These are phyloP conservation scores for Coprinopsis cinerea DNA, from an alignment of 768 basidiomycete species.

Conservation along the genomic window DNA sequence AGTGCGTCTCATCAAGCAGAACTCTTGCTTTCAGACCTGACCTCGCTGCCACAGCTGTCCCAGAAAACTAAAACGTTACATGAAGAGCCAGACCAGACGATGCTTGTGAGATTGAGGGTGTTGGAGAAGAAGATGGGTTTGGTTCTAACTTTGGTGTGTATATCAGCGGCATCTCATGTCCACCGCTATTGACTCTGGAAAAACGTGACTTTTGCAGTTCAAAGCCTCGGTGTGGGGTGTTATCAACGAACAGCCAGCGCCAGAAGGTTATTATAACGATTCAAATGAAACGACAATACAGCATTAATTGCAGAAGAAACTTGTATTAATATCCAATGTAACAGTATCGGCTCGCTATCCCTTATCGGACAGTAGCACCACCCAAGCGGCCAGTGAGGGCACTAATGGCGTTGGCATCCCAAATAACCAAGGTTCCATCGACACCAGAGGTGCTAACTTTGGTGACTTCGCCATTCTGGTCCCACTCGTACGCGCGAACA, in stretches of 20 bases:
- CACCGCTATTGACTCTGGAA: background rate
- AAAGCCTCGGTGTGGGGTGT: slow-evolving; percentile 96
- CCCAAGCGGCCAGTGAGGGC: slow-evolving; percentile 47
- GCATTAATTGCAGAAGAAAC: slow-evolving; percentile 13
- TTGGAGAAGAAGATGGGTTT: slow-evolving; percentile 95
- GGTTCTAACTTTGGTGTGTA: slow-evolving; percentile 80
- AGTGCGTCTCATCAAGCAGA: slow-evolving; percentile 37
- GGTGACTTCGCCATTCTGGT: slow-evolving; percentile 51
- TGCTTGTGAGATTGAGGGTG: slow-evolving; percentile 69
- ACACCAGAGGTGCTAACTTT: slow-evolving; percentile 89
- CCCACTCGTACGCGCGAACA: slow-evolving; percentile 67
- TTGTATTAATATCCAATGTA: background rate
- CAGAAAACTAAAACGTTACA: slow-evolving; percentile 63
- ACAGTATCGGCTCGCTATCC: background rate
- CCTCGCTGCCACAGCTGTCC: slow-evolving; percentile 42
- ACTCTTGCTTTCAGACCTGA: background rate
- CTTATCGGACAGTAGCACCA: slow-evolving; percentile 37
- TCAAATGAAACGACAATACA: slow-evolving; percentile 22
- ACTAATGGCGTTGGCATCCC: slow-evolving; percentile 65
- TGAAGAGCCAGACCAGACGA: slow-evolving; percentile 69
- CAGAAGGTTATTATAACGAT: slow-evolving; percentile 21
- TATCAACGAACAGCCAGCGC: slow-evolving; percentile 68
- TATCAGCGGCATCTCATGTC: background rate
- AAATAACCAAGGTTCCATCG: slow-evolving; percentile 89
- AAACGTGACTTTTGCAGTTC: slow-evolving; percentile 49